A percentile compares a stretch with the other conserved stretches of the same genome.
Evolutionary conservation across 306 rosid genomes (phyloP).

Genomic region (Vicia villosa): DNA sequence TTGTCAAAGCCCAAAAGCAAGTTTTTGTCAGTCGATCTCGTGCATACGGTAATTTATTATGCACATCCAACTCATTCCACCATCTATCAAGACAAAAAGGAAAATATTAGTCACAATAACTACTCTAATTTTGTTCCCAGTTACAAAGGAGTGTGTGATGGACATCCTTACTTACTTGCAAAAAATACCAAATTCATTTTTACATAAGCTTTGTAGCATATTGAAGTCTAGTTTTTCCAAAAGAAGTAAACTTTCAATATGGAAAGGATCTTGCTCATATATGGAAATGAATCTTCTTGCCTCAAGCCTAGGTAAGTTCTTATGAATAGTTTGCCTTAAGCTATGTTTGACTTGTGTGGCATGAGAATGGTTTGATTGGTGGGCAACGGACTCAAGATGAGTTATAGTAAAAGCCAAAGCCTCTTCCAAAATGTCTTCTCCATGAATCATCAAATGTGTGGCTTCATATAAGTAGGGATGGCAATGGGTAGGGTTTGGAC

Average conservation of each 20-base stretch:
- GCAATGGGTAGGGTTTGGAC: no score
- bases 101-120: background rate
- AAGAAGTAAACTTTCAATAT: conserved; percentile 19
- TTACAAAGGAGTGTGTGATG: background rate
- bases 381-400: background rate
- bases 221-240: conserved; percentile 48
- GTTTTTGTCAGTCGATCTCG: conserved; percentile 33
- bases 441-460: background rate
- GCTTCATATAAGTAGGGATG: no score
- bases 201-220: conserved; percentile 36
- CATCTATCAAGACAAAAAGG: background rate
- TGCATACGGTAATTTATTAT: conserved; percentile 8
- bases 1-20: conserved; percentile 10
- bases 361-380: background rate
- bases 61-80: background rate
- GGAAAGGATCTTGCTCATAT: conserved; percentile 29
- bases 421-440: background rate
- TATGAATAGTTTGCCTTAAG: conserved; percentile 26
- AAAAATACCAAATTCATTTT: conserved; percentile 36
- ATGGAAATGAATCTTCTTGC: conserved; percentile 26
- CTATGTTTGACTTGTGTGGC: conserved; percentile 23
- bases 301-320: conserved; percentile 35
- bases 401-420: background rate
- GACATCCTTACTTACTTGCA: conserved; percentile 33
- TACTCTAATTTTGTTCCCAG: background rate